Evolutionary conservation across 2,329 filamentous ascomycete species (phyloP).

Genomic region (Ascochyta lentis): DNA sequence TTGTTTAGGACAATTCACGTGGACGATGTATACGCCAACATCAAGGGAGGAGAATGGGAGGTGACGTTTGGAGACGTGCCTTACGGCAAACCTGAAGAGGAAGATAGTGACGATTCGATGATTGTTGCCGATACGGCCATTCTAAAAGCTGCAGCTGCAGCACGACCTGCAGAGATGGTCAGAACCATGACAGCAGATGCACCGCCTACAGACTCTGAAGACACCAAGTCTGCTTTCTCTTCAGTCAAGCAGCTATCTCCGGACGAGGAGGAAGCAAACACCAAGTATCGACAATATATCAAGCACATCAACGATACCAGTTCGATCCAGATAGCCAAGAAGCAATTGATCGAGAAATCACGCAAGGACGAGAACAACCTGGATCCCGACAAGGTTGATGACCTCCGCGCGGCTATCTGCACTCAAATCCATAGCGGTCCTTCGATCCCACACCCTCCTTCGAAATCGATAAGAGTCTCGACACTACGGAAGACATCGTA

Average conservation of each 20-base stretch:
- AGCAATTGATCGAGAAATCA: conserved; percentile 32
- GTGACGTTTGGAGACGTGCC: conserved; percentile 55
- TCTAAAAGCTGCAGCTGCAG: conserved; percentile 50
- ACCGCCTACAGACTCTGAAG: conserved; percentile 38
- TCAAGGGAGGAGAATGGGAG: conserved; percentile 60
- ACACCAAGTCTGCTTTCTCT: conserved; percentile 46
- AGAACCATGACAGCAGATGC: conserved; percentile 51
- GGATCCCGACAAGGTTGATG: conserved; percentile 47
- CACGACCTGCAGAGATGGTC: conserved; percentile 29
- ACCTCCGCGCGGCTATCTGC: conserved; percentile 59
- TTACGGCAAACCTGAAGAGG: conserved; percentile 40
- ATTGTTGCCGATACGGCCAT: conserved; percentile 56
- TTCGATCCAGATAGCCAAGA: conserved; percentile 37
- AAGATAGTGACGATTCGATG: conserved; percentile 50
- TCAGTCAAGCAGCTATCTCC: conserved; percentile 53
- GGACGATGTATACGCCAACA: conserved; percentile 61
- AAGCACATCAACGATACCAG: conserved; percentile 41
- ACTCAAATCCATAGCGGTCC: conserved; percentile 56
- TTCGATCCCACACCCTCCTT: conserved; percentile 59
- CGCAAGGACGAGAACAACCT: conserved; percentile 39
- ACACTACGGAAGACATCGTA: conserved; percentile 55
- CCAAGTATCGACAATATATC: conserved; percentile 53
- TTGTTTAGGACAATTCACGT: conserved; percentile 60
- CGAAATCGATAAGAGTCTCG: conserved; percentile 57
- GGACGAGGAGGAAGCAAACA: conserved; percentile 53